These are phyloP conservation scores for Phanerochaete carnosa DNA, from an alignment of 768 basidiomycete species.

Conservation along the genomic window DNA sequence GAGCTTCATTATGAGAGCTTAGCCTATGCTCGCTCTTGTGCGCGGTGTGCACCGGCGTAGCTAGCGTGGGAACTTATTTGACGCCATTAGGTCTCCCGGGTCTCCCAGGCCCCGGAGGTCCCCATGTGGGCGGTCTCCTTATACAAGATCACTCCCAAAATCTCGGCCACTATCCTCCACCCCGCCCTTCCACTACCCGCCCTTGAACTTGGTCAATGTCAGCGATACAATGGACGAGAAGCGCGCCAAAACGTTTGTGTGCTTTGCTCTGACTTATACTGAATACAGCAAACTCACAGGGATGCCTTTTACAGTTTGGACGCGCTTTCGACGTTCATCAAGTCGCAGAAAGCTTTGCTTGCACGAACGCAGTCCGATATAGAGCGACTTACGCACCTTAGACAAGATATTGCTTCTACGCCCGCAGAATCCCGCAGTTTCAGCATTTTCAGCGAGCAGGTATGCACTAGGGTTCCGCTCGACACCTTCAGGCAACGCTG, in stretches of 20 bases:
- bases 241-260: constrained; percentile 24
- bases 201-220: constrained; percentile 19
- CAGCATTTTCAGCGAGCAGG: constrained; percentile 23
- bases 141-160: not conserved
- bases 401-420: constrained; percentile 32
- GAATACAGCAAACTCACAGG: not conserved
- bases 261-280: not conserved
- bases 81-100: not conserved
- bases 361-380: constrained; percentile 62
- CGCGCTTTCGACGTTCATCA: constrained; percentile 66
- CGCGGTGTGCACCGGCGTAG: too few species aligned
- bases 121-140: not conserved
- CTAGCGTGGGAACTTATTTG: too few species aligned
- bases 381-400: constrained; percentile 47
- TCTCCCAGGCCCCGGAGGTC: not conserved
- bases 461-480: not conserved
- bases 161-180: not conserved
- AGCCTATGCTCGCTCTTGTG: too few species aligned
- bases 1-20: too few species aligned
- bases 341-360: constrained; percentile 56
- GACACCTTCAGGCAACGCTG: not conserved
- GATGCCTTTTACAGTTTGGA: constrained; percentile 39
- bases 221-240: constrained; percentile 20
- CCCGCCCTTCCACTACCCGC: not conserved
- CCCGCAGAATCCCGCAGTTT: constrained; percentile 35